Evolutionary conservation across 768 basidiomycete species (phyloP), one percentile per base, ranked within the genome.

Genomic region (Boletus coccyginus): DNA sequence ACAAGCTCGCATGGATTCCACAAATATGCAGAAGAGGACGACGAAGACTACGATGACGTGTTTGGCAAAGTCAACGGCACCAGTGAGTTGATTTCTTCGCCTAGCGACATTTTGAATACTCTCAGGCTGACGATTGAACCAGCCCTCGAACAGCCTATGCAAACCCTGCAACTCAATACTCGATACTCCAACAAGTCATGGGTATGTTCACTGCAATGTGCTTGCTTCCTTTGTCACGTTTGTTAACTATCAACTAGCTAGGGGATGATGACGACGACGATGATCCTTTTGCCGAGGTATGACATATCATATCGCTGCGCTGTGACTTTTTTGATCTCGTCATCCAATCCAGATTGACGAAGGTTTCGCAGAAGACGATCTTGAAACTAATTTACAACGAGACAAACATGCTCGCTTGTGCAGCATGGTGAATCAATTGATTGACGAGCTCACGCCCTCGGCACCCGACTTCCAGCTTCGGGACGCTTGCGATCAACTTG

Each of bases 261-360:
- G 87, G 87, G 10, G 92, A 92, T 43, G 91, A 90, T 35, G 84
- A 83, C 3, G 94, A 96, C 55, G 94, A 96, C 50, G 92, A 94
- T 52, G 94, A 99, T 76, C 96, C 97, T 1, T 99, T 99, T 63
- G 94, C 96, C 3, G 92, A 94, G 77, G 92, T 92, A 62, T 53
- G 63, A 46, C 12, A 10, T 40, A 24, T 46, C 24, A 16, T 40
- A 24, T 46, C 24, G 16, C 17, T 46, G 19, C 21, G 31, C 31
- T 46, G 46, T 14, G 48, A 44, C 38, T 29, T 35, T 7, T 39
- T 52, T 27, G 46, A 52, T 60, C 57, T 61, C 53, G 44, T 38
- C 50, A 39, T 1, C 31, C 40, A 8, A 10, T 52, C 35, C 58
- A 89, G 90, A 95, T 96, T 56, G 94, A 97, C 64, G 94, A 95